Base-by-base conservation (phyloP, 768 basidiomycete species). In the Pulveroboletus frians region DNA sequence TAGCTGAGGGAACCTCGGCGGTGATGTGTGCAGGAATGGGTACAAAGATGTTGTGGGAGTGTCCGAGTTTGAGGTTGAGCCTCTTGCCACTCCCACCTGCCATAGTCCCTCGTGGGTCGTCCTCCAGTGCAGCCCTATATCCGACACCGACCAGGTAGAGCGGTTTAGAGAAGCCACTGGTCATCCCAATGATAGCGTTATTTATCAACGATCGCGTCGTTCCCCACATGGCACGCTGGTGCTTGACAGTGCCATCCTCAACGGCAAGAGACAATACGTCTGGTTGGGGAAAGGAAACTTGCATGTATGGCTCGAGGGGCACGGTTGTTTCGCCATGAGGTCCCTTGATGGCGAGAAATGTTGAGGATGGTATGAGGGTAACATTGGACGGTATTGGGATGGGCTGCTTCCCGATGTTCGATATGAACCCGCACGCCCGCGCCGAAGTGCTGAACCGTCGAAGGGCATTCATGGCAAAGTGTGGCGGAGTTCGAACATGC, bases 151-250 rank as follows among this genome's bases (percentile, higher is more conserved):
- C 94, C 53, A 99, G 80, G 62, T 85, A 85, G 14, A 99, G 67
- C 13, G 91, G 84, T 9, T 90, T 76, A 0, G 77, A 77, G 71
- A 90, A 97, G 4, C 94, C 94, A 51, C 84, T 79, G 5, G 90
- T 87, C 76, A 97, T 91, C 37, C 95, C 95, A 13, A 72, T 76
- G 54, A 99, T 80, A 14, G 94, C 93, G 64, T 98, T 97, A 55
- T 78, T 74, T 64, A 97, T 88, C 56, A 93, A 76, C 0, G 92
- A 87, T 46, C 94, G 83, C 13, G 91, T 94, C 39, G 90, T 82
- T n/a, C 95, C 95, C 94, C 95, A 98, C 77, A 90, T 85, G 50
- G 85, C 80, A 37, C 90, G 81, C 68, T 97, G 94, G 45, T 80
- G 71, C 65, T 90, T 88, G 43, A 81, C 64, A 36, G 76, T 72